Percentiles rank a stretch among this genome's conserved stretches.
phyloP scores from a whole-genome alignment of 2,329 filamentous ascomycete genomes.

The Trichoderma sp. region DNA sequence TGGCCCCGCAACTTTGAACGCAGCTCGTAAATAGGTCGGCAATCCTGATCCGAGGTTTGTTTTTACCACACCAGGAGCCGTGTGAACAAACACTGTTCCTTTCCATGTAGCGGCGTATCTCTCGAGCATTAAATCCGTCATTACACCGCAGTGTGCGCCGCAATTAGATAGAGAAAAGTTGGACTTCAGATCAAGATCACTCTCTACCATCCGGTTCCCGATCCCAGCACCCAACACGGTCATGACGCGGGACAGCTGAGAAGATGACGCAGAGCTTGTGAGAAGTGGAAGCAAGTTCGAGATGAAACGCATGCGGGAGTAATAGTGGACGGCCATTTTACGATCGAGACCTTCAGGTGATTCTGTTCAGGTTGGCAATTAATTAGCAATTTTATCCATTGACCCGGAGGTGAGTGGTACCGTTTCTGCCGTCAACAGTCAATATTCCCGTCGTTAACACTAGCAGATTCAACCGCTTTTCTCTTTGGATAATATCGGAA shows the following conservation, averaged over 20 bases:
- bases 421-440: neutral
- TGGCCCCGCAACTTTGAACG: neutral
- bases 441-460: slow-evolving; percentile 36
- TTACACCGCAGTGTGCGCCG: neutral
- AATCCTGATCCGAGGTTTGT: neutral
- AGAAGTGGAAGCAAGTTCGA: neutral
- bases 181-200: neutral
- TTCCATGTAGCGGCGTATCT: neutral
- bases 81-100: neutral
- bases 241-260: neutral
- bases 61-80: neutral
- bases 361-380: slow-evolving; percentile 37
- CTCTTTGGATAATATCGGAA: slow-evolving; percentile 42
- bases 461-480: slow-evolving; percentile 46
- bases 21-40: neutral
- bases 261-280: neutral
- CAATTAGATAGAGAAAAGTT: neutral
- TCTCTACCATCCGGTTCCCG: neutral
- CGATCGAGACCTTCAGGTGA: slow-evolving; percentile 57
- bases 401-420: neutral
- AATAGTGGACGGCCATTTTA: slow-evolving; percentile 36
- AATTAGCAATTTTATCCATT: neutral
- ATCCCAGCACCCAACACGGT: neutral
- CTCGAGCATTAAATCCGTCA: neutral
- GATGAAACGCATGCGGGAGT: slow-evolving; percentile 1